Evolutionary conservation across 2,329 filamentous ascomycete genomes (phyloP).

Genomic region (Fusarium armeniacum): DNA sequence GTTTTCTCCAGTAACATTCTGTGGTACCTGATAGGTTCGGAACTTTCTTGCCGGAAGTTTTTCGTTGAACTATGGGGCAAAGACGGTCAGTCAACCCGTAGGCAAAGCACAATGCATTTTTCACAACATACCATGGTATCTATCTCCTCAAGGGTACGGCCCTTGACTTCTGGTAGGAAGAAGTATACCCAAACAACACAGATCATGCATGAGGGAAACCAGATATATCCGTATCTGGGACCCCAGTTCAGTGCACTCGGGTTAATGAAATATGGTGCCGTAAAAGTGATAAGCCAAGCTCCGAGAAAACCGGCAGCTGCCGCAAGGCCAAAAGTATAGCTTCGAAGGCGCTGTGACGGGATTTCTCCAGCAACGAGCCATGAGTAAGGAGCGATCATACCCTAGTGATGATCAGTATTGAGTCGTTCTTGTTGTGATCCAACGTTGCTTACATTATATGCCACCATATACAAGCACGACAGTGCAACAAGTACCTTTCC

Average conservation of each 20-base stretch:
- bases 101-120: accelerated
- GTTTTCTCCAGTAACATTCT: background rate
- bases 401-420: background rate
- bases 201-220: conserved; percentile 45
- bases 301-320: conserved; percentile 39
- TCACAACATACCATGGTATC: conserved; percentile 35
- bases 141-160: conserved; percentile 43
- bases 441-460: conserved; percentile 35
- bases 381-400: conserved; percentile 46
- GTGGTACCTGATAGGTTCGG: conserved; percentile 16
- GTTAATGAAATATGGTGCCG: conserved; percentile 46
- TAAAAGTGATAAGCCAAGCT: conserved; percentile 46
- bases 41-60: conserved; percentile 39
- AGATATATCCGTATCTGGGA: conserved; percentile 45
- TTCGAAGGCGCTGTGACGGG: conserved; percentile 45
- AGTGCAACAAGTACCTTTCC: conserved; percentile 44
- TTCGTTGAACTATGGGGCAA: conserved; percentile 25
- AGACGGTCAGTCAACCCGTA: background rate
- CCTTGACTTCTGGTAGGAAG: conserved; percentile 41
- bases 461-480: conserved; percentile 44
- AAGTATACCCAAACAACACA: conserved; percentile 43
- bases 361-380: conserved; percentile 46
- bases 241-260: conserved; percentile 45
- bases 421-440: accelerated
- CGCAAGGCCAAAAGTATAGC: conserved; percentile 44